phyloP scores from a whole-genome alignment of 2,329 filamentous ascomycete genomes.

The Talaromyces sp. region DNA sequence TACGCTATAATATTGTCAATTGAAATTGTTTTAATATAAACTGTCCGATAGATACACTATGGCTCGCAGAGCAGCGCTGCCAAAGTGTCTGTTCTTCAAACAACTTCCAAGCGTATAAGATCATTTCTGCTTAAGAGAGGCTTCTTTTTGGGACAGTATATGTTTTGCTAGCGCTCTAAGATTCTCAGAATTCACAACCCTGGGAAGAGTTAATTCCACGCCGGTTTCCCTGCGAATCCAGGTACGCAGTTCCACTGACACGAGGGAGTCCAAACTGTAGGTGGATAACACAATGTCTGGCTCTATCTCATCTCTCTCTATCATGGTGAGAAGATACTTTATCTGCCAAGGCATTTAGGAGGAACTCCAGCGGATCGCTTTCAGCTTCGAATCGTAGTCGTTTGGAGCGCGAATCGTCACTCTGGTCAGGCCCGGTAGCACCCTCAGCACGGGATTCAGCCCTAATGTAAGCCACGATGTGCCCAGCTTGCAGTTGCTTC shows the following conservation, averaged over 20 bases:
- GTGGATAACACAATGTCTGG: slow-evolving; percentile 1
- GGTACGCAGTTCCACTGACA: slow-evolving; percentile 27
- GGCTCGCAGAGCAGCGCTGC: too few species aligned
- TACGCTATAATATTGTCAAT: too few species aligned
- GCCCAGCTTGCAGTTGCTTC: slow-evolving; percentile 37
- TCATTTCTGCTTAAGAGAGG: neutral
- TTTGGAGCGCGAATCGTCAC: slow-evolving; percentile 14
- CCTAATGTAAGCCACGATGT: neutral
- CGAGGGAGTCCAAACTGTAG: slow-evolving; percentile 24
- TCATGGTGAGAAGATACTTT: neutral
- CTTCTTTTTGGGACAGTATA: neutral
- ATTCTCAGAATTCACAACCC: neutral
- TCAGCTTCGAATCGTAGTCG: neutral
- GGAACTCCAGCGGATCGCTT: neutral
- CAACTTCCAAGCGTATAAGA: neutral
- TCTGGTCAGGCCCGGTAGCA: neutral
- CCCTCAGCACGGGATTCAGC: neutral
- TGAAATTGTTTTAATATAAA: too few species aligned
- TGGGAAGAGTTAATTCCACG: neutral
- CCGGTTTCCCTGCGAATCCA: slow-evolving; percentile 19
- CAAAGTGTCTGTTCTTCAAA: too few species aligned
- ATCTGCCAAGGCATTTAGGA: neutral
- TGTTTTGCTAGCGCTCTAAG: neutral
- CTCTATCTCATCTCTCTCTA: neutral
- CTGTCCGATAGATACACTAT: too few species aligned